Base-by-base conservation (phyloP, 2,329 filamentous ascomycete genomes). In the Sporothrix dimorphospora region DNA sequence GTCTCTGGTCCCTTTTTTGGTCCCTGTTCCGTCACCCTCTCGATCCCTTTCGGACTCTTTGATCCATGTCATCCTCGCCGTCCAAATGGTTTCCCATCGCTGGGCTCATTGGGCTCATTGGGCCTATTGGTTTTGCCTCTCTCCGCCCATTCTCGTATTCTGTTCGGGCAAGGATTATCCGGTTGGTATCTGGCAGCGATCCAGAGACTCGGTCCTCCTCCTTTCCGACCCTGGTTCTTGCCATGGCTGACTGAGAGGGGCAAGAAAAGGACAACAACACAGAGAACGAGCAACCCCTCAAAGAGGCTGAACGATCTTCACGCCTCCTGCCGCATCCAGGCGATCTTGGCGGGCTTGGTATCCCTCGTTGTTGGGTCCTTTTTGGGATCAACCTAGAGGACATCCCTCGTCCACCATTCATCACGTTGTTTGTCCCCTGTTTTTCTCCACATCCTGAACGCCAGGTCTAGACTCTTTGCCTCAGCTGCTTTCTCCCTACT, bases 281-380 rank as follows among this genome's bases (percentile, higher is more conserved):
- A n/a, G n/a, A 21, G 47, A 49, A 19, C 19, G 14, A 49, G 8
- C 14, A 2, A 49, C 2, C 14, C 12, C 8, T 7, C 1, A 19
- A n/a, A 16, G 12, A 21, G 30, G 16, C 30, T 27, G 5, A 4
- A 63, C 19, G 38, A 63, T 42, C 59, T 40, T 4, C 59, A 63
- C 59, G 34, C 59, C 59, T 63, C 34, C 21, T 42, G n/a, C 34
- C 27, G 59, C 59, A 42, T 42, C n/a, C 59, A 63, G 59, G 42
- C 34, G n/a, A 63, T 63, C 59, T 59, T 59, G 27, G 27, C 27
- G 24, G 27, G 4, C 12, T 30, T 34, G 14, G 14, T 14, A 34
- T 14, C 27, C 27, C 12, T n/a, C 27, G 11, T 14, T 61, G 6
- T 12, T 42, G 16, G 27, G 34, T 21, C 34, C 38, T 24, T 59